Conservation (phyloP, 1,284 basidiomycete genomes). For the Austroboletus novae-zelandiae region DNA sequence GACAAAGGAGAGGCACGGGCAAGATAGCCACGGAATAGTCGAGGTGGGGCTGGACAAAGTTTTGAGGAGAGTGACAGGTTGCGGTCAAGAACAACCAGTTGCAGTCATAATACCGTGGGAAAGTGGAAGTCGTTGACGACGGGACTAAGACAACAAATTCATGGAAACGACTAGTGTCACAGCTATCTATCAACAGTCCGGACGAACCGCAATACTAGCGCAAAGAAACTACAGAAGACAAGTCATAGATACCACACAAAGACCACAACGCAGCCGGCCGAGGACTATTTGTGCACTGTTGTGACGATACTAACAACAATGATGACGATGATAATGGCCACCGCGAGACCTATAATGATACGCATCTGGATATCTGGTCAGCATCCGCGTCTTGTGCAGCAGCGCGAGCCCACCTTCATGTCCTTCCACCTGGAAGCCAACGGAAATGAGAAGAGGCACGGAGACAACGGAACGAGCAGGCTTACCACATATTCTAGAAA, state of each 20-base stretch:
- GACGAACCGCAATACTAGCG: slow-evolving; percentile 13
- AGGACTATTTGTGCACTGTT: slow-evolving; percentile 54
- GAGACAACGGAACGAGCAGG: slow-evolving; percentile 13
- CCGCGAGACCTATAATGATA: slow-evolving; percentile 84
- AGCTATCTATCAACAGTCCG: slow-evolving; percentile 28
- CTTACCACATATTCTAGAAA: slow-evolving; percentile 80
- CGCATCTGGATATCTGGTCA: slow-evolving; percentile 62
- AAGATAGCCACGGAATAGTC: slow-evolving; percentile 28
- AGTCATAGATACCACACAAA: slow-evolving; percentile 38
- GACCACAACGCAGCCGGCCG: slow-evolving; percentile 6
- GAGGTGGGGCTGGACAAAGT: slow-evolving; percentile 17
- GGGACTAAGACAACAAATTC: slow-evolving; percentile 25
- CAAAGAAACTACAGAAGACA: slow-evolving; percentile 25
- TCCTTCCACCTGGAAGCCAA: slow-evolving; percentile 82
- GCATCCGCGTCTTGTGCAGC: slow-evolving; percentile 2
- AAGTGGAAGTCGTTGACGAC: slow-evolving; percentile 1
- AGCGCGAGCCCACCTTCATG: slow-evolving; percentile 71
- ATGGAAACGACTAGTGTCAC: slow-evolving; percentile 8
- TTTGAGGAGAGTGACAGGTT: slow-evolving; percentile 4
- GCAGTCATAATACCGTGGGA: slow-evolving; percentile 23
- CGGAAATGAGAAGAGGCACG: slow-evolving; percentile 9
- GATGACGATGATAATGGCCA: slow-evolving; percentile 87
- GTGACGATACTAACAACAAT: slow-evolving; percentile 92
- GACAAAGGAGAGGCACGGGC: slow-evolving; percentile 44
- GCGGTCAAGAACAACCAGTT: slow-evolving; percentile 14